These are phyloP conservation scores for Trametopsis cervina DNA, from an alignment of 768 basidiomycete genomes.

Conservation along the genomic window DNA sequence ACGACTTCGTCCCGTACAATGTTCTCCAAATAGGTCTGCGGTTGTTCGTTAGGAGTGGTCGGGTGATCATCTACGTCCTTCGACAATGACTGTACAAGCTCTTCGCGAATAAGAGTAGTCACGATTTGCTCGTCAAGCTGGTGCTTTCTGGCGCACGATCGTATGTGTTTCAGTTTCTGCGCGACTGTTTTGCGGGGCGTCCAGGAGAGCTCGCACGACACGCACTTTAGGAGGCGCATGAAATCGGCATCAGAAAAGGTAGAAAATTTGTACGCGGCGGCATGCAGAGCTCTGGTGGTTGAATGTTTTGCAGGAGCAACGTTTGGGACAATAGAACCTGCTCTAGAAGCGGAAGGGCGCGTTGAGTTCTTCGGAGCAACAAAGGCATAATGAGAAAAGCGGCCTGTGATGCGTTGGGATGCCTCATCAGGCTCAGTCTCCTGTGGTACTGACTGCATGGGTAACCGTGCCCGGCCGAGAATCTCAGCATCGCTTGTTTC, in stretches of 20 bases:
- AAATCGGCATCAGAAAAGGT: slow-evolving; percentile 43
- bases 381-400: too few relatives aligned
- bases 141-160: slow-evolving; percentile 59
- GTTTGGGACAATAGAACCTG: too few relatives aligned
- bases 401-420: too few relatives aligned
- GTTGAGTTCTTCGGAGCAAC: too few relatives aligned
- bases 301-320: slow-evolving; percentile 3
- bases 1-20: slow-evolving; percentile 41
- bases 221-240: slow-evolving; percentile 44
- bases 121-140: slow-evolving; percentile 50
- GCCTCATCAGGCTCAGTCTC: too few relatives aligned
- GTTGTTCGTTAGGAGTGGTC: slow-evolving; percentile 20
- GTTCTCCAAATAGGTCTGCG: slow-evolving; percentile 44
- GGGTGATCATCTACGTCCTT: slow-evolving; percentile 15
- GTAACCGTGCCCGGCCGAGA: too few relatives aligned
- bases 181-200: slow-evolving; percentile 55
- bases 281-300: neutral
- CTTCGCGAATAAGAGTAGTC: slow-evolving; percentile 41
- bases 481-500: too few relatives aligned
- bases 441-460: too few relatives aligned
- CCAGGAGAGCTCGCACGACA: slow-evolving; percentile 62
- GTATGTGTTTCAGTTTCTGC: slow-evolving; percentile 65
- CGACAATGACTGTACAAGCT: slow-evolving; percentile 26
- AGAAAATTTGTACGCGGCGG: neutral
- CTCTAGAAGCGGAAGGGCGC: too few relatives aligned